Evolutionary conservation across 805 yeast genomes (phyloP), one percentile per base, ranked within the genome.

Genomic region (Spathaspora boniae): DNA sequence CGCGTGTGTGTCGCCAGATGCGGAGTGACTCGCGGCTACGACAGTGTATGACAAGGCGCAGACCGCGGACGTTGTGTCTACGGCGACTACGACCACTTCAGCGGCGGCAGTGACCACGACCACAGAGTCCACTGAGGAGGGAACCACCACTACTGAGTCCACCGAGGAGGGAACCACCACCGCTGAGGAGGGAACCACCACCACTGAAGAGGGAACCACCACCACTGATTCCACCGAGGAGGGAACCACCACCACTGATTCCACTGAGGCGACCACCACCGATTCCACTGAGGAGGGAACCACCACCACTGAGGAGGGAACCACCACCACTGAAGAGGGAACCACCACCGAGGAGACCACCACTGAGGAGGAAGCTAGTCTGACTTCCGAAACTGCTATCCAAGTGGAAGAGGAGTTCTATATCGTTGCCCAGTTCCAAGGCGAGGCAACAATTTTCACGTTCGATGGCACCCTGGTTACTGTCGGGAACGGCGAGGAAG

Each of bases 391-490:
- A n/a, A n/a, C 12, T 11, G 11, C 22, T 22, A 14, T 12, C 9
- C 12, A 15, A 29, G 14, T 8, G 11, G 21, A 15, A 15, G n/a
- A 24, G 17, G 6, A 6, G 20, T 29, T 29, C 22, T 7, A 14
- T n/a, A 29, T 29, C 4, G 4, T 5, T 9, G 5, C 32, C 5
- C 12, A 6, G 22, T 12, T 29, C 5, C 16, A 17, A 14, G 32
- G 32, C 9, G 9, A 29, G 22, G 5, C 16, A 9, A 15, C 32
- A 5, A 15, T 12, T n/a, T 20, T 33, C 28, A 16, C 36, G 16
- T 14, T 26, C 3, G 28, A 33, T n/a, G 36, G 36, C 18, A 33
- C 36, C 5, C 36, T 27, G 20, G 26, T 33, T 14, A 33, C 36
- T 4, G 7, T 33, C 4, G 16, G 26, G 4, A 23, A 3, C 14